A percentile compares a stretch with the other conserved stretches of the same genome.
These are phyloP conservation scores for Phytophthora brassicae DNA, from an alignment of 352 stramenopile species.

Conservation along the genomic window DNA sequence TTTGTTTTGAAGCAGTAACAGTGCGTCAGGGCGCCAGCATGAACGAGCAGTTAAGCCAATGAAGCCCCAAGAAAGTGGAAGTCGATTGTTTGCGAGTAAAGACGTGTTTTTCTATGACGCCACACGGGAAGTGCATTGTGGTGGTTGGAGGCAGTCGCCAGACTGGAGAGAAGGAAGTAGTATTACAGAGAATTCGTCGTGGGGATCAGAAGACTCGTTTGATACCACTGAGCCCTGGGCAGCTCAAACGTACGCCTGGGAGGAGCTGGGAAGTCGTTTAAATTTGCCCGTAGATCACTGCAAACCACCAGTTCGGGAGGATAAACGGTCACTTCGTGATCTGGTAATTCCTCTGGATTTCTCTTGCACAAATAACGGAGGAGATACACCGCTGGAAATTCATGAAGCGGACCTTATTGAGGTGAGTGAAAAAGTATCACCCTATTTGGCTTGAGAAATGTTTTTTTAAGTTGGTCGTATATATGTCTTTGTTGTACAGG, in stretches of 20 bases:
- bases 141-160: slow-evolving; percentile 3
- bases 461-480: slow-evolving; percentile 7
- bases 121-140: slow-evolving; percentile 29
- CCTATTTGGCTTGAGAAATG: background rate
- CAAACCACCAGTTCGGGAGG: slow-evolving; percentile 12
- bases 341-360: slow-evolving; percentile 29
- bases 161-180: slow-evolving; percentile 29
- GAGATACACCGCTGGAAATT: slow-evolving; percentile 36
- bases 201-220: slow-evolving; percentile 25
- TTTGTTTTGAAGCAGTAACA: slow-evolving; percentile 10
- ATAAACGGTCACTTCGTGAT: slow-evolving; percentile 23
- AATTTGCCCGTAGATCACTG: slow-evolving; percentile 21
- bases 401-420: slow-evolving; percentile 61
- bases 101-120: slow-evolving; percentile 39
- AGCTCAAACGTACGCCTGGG: slow-evolving; percentile 40
- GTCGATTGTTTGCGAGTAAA: slow-evolving; percentile 5
- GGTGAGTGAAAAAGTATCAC: slow-evolving; percentile 28
- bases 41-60: slow-evolving; percentile 2
- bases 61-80: slow-evolving; percentile 5
- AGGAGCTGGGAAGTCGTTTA: slow-evolving; percentile 41
- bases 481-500: slow-evolving; percentile 28
- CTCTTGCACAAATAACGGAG: slow-evolving; percentile 1
- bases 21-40: background rate
- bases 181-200: slow-evolving; percentile 43
- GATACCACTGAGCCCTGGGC: slow-evolving; percentile 34